Conservation (phyloP, 164 flowering plant genomes). For the Dillenia suffruticosa region DNA sequence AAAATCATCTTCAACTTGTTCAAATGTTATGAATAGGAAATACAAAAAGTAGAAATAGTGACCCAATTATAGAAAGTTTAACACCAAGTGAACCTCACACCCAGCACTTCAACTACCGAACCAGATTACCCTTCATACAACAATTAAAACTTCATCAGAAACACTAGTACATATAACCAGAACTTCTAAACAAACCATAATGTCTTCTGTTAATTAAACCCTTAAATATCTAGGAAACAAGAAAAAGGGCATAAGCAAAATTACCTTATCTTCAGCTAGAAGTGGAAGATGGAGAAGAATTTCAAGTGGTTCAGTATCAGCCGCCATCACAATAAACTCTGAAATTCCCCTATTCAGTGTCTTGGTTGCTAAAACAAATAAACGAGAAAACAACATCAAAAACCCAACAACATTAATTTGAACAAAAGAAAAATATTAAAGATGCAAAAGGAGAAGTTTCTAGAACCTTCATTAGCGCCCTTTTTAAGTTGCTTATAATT, state of each 20-base stretch:
- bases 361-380: constrained; percentile 57
- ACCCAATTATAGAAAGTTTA: no score
- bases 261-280: constrained; percentile 81
- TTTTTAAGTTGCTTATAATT: constrained; percentile 26
- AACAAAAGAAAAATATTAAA: neutral
- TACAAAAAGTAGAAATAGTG: no score
- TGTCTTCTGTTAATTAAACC: neutral
- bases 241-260: neutral
- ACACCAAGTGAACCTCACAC: no score
- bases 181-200: neutral
- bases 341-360: constrained; percentile 66
- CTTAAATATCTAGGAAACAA: neutral
- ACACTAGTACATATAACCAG: neutral
- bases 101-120: no score
- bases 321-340: constrained; percentile 78
- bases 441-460: neutral
- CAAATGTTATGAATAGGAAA: no score
- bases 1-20: no score
- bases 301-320: constrained; percentile 72
- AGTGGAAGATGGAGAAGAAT: constrained; percentile 74
- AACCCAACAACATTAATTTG: neutral
- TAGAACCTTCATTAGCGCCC: constrained; percentile 34
- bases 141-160: no score
- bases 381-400: neutral
- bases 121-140: no score